A percentile compares a stretch with the other conserved stretches of the same genome.
These are phyloP conservation scores for Pseudogymnoascus pannorum DNA, from an alignment of 2,329 filamentous ascomycete genomes.

Conservation along the genomic window DNA sequence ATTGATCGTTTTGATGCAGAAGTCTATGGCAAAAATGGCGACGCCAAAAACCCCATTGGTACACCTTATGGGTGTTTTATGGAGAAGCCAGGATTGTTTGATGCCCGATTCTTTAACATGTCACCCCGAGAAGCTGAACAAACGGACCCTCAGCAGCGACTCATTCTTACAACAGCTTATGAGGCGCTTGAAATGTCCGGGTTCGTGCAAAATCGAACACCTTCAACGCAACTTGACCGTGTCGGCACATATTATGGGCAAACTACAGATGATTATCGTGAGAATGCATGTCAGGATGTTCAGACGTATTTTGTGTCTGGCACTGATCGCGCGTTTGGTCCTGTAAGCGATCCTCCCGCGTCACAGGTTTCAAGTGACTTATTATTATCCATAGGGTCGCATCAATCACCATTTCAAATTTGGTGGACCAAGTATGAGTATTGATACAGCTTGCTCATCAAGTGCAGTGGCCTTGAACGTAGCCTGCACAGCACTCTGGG, in stretches of 20 bases:
- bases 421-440: slow-evolving; percentile 33
- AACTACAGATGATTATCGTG: slow-evolving; percentile 27
- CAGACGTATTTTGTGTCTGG: slow-evolving; percentile 28
- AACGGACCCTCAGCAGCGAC: slow-evolving; percentile 73
- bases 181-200: slow-evolving; percentile 77
- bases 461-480: slow-evolving; percentile 31
- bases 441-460: slow-evolving; percentile 37
- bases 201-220: slow-evolving; percentile 44
- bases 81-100: slow-evolving; percentile 68
- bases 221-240: slow-evolving; percentile 35
- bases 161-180: slow-evolving; percentile 69
- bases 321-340: slow-evolving; percentile 26
- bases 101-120: slow-evolving; percentile 81
- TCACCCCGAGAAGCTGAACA: slow-evolving; percentile 72
- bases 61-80: slow-evolving; percentile 67
- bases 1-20: slow-evolving; percentile 66
- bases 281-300: slow-evolving; percentile 27
- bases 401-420: slow-evolving; percentile 38
- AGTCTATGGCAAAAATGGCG: slow-evolving; percentile 62
- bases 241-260: slow-evolving; percentile 28
- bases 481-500: slow-evolving; percentile 25
- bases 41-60: slow-evolving; percentile 67
- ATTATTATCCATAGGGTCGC: too few species aligned
- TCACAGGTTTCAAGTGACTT: too few species aligned
- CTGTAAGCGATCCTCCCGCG: too few species aligned